Evolutionary conservation across 2,329 filamentous ascomycete species (phyloP).

Genomic region (Tolypocladium ophioglossoides): DNA sequence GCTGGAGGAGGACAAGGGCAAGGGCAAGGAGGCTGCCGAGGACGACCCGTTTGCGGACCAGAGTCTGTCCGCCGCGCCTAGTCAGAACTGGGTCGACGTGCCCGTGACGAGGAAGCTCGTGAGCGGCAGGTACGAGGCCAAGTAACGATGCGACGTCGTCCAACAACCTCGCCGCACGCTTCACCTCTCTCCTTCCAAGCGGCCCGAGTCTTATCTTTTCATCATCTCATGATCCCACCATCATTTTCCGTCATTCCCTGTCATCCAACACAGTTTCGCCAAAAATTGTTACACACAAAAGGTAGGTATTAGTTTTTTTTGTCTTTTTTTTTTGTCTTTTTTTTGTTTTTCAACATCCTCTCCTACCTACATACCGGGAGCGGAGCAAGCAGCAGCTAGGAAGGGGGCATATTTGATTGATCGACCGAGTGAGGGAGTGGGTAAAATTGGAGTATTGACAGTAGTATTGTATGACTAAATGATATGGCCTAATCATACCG

Average conservation of each 20-base stretch:
- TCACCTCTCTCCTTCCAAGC: background rate
- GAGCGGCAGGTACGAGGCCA: slow-evolving; percentile 64
- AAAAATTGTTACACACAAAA: background rate
- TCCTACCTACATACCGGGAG: background rate
- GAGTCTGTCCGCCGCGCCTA: slow-evolving; percentile 5
- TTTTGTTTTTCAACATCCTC: background rate
- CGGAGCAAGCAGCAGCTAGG: too few species aligned
- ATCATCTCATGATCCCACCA: too few species aligned
- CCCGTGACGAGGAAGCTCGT: slow-evolving; percentile 56
- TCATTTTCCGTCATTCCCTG: background rate
- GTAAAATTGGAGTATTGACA: background rate
- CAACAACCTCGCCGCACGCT: background rate
- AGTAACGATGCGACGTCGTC: slow-evolving; percentile 1
- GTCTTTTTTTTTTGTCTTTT: background rate
- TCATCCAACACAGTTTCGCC: background rate
- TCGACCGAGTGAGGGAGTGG: background rate
- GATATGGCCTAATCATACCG: background rate
- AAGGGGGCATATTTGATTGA: background rate
- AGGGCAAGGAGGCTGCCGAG: slow-evolving; percentile 38
- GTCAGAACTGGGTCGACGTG: slow-evolving; percentile 54
- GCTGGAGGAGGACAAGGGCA: slow-evolving; percentile 37
- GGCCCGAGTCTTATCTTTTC: background rate
- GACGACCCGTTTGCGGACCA: slow-evolving; percentile 61
- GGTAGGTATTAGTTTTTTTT: background rate
- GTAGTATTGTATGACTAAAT: background rate